Conservation (phyloP, 495 filamentous ascomycete species). For the Penicillium goetzii region DNA sequence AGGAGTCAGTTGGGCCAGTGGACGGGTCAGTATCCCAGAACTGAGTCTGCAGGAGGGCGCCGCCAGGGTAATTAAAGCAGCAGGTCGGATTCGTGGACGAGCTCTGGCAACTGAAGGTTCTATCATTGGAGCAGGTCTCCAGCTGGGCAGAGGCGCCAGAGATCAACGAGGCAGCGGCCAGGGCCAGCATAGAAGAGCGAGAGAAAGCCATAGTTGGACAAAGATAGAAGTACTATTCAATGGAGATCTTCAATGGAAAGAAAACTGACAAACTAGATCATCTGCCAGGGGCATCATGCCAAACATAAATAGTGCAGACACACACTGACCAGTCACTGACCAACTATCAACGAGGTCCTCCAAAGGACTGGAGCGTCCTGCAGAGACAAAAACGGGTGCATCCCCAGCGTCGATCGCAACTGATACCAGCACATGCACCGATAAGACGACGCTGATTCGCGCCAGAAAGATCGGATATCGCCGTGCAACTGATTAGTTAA, state of each 20-base stretch:
- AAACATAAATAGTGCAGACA: background rate
- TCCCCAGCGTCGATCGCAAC: slow-evolving; percentile 20
- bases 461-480: slow-evolving; percentile 28
- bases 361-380: background rate
- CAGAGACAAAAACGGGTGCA: slow-evolving; percentile 4
- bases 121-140: slow-evolving; percentile 35
- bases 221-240: background rate
- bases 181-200: slow-evolving; percentile 31
- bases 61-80: slow-evolving; percentile 77
- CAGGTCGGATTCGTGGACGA: slow-evolving; percentile 57
- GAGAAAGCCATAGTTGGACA: slow-evolving; percentile 19
- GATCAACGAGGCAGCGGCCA: slow-evolving; percentile 28
- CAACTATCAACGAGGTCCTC: background rate
- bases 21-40: slow-evolving; percentile 78
- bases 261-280: background rate
- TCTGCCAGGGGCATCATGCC: slow-evolving; percentile 1
- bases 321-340: slow-evolving; percentile 2
- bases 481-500: slow-evolving; percentile 12
- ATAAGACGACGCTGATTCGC: slow-evolving; percentile 43
- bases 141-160: slow-evolving; percentile 30
- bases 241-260: background rate
- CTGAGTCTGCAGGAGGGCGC: slow-evolving; percentile 73
- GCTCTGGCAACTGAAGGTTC: slow-evolving; percentile 45
- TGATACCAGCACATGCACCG: slow-evolving; percentile 40
- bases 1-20: slow-evolving; percentile 69